A percentile compares a stretch with the other conserved stretches of the same genome.
phyloP scores from a whole-genome alignment of 1,139 yeast genomes.

The Blastobotrys aristatus region DNA sequence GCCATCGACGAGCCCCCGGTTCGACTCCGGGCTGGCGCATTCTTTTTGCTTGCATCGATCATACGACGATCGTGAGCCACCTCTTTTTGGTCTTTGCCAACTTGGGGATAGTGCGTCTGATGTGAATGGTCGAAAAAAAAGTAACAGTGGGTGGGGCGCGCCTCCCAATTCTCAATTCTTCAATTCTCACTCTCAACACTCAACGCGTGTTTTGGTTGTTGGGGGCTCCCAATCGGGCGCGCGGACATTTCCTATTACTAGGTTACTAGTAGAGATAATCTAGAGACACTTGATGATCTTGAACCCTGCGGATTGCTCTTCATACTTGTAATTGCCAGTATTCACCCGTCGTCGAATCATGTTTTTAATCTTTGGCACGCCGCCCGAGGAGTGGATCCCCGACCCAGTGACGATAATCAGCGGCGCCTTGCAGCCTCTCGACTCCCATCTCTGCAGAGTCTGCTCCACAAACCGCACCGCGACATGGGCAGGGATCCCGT shows the following conservation, averaged over 20 bases:
- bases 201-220: too few relatives aligned
- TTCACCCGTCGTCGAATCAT: conserved; percentile 26
- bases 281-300: background rate
- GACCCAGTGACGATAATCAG: conserved; percentile 32
- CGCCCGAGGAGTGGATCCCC: conserved; percentile 30
- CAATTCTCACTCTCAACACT: too few relatives aligned
- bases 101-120: too few relatives aligned
- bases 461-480: conserved; percentile 22
- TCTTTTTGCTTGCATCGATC: too few relatives aligned
- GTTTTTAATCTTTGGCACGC: conserved; percentile 31
- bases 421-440: conserved; percentile 24
- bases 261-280: too few relatives aligned
- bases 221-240: too few relatives aligned
- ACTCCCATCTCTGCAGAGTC: conserved; percentile 17
- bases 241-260: too few relatives aligned
- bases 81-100: too few relatives aligned
- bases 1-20: conserved; percentile 22
- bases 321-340: conserved; percentile 20
- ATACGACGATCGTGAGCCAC: too few relatives aligned
- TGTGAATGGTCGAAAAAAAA: too few relatives aligned
- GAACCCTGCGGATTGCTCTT: conserved; percentile 18
- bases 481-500: conserved; percentile 27
- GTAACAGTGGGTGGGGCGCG: too few relatives aligned
- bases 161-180: too few relatives aligned
- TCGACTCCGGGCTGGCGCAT: conserved; percentile 22